These are phyloP conservation scores for Elaeis oleifera DNA, from an alignment of 202 grass and related monocot genomes.

Conservation along the genomic window DNA sequence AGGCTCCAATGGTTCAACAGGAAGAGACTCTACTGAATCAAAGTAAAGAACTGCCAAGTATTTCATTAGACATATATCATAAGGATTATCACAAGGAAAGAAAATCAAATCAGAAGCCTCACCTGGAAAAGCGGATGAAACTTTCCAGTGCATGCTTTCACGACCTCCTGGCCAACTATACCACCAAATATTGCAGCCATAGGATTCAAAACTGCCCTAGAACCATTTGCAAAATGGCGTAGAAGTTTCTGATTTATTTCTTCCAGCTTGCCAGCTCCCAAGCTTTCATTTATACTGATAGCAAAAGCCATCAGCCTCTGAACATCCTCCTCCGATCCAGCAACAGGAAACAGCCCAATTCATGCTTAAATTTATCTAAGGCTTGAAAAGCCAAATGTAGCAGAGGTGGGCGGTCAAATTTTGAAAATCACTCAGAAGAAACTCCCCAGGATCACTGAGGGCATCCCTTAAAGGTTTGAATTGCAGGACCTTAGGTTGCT, in stretches of 20 bases:
- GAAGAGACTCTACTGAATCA: conserved; percentile 76
- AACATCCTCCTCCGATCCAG: conserved; percentile 56
- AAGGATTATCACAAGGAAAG: not conserved
- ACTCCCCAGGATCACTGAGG: conserved; percentile 68
- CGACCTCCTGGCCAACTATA: conserved; percentile 82
- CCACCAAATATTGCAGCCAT: conserved; percentile 95
- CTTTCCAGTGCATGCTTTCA: conserved; percentile 90
- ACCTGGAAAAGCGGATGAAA: conserved; percentile 89
- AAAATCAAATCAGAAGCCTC: conserved; percentile 15
- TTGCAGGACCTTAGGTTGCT: conserved; percentile 47
- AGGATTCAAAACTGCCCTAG: conserved; percentile 76
- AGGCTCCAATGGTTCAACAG: conserved; percentile 44
- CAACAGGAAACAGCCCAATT: conserved; percentile 46
- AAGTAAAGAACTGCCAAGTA: conserved; percentile 75
- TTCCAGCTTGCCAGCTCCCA: conserved; percentile 43
- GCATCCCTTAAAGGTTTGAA: conserved; percentile 74
- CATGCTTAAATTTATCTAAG: conserved; percentile 69
- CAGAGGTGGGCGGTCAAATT: conserved; percentile 50
- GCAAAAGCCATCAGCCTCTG: conserved; percentile 42
- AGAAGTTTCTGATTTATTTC: conserved; percentile 58
- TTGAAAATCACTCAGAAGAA: conserved; percentile 69
- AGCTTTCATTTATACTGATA: conserved; percentile 40
- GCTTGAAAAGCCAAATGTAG: conserved; percentile 74
- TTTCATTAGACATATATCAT: conserved; percentile 6
- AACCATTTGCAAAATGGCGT: conserved; percentile 59